Evolutionary conservation across 2,329 filamentous ascomycete species (phyloP).

Genomic region (Cladosporium sp.): DNA sequence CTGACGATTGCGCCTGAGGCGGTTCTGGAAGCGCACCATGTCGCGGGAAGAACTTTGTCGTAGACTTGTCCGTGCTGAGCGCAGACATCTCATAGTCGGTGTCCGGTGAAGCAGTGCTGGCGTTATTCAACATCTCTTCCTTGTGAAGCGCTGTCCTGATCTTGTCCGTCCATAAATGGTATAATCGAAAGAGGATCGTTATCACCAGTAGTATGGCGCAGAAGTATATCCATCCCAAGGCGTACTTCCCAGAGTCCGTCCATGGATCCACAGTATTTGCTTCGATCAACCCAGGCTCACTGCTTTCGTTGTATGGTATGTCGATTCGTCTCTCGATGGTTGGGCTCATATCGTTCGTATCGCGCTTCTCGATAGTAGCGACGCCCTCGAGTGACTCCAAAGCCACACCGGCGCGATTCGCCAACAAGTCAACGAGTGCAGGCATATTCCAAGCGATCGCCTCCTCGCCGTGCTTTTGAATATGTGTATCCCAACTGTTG

Average conservation of each 20-base stretch:
- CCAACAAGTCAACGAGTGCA: conserved; percentile 23
- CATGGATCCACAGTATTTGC: conserved; percentile 66
- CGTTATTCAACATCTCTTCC: conserved; percentile 66
- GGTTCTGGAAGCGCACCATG: conserved; percentile 53
- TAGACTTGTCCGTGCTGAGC: conserved; percentile 54
- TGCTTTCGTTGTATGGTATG: conserved; percentile 51
- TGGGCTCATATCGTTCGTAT: conserved; percentile 9
- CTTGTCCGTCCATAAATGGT: conserved; percentile 90
- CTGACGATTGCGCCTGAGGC: conserved; percentile 59
- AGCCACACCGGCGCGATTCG: conserved; percentile 22
- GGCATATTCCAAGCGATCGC: conserved; percentile 21
- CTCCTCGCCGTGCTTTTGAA: neutral
- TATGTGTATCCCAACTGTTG: neutral
- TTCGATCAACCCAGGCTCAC: conserved; percentile 49
- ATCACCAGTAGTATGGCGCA: conserved; percentile 63
- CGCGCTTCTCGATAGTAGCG: conserved; percentile 3
- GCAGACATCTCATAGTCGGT: conserved; percentile 58
- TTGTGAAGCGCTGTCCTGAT: conserved; percentile 85
- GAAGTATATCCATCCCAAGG: conserved; percentile 82
- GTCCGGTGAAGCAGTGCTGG: conserved; percentile 49
- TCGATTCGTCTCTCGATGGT: conserved; percentile 41
- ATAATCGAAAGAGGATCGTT: conserved; percentile 65
- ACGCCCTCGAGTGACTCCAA: conserved; percentile 17
- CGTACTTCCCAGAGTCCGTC: conserved; percentile 77
- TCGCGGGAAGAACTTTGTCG: conserved; percentile 70